phyloP scores from a whole-genome alignment of 805 yeast genomes.

The Zygosaccharomyces kombuchaensis region DNA sequence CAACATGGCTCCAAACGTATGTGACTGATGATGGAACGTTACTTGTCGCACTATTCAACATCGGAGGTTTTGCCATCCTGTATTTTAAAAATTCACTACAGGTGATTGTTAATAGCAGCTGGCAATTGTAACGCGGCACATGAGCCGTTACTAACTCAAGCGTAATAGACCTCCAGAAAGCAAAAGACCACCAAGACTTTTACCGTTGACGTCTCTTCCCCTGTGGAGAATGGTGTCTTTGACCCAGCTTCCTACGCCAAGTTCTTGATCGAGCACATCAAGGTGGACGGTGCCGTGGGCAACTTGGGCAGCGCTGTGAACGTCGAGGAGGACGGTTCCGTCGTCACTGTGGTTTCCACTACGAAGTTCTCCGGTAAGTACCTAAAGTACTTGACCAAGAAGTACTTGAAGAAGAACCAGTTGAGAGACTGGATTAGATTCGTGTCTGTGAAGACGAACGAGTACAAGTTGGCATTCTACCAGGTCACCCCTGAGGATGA shows the following conservation, averaged over 20 bases:
- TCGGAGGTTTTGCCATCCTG: constrained; percentile 21
- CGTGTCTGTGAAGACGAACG: constrained; percentile 91
- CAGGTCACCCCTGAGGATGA: constrained; percentile 94
- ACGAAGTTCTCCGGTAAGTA: constrained; percentile 99
- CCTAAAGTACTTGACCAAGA: constrained; percentile 99
- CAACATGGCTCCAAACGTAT: constrained; percentile 88
- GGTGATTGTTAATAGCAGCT: constrained; percentile 41
- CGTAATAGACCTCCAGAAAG: constrained; percentile 70
- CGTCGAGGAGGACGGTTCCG: constrained; percentile 83
- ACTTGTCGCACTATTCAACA: constrained; percentile 16
- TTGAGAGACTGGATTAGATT: constrained; percentile 99
- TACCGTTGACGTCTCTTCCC: constrained; percentile 94
- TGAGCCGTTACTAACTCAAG: not conserved
- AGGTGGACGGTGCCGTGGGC: constrained; percentile 94
- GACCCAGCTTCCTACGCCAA: constrained; percentile 97
- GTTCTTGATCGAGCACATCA: constrained; percentile 98
- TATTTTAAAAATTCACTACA: constrained; percentile 24
- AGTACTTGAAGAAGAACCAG: constrained; percentile 99
- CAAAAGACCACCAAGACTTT: constrained; percentile 82
- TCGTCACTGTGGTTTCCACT: constrained; percentile 82
- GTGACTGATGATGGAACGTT: constrained; percentile 37
- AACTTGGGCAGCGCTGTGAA: constrained; percentile 94
- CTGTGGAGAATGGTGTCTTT: constrained; percentile 94
- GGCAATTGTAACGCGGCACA: constrained; percentile 24
- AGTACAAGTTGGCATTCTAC: constrained; percentile 98